Conservation (phyloP, 768 basidiomycete species). For the Boletus barrowsii region DNA sequence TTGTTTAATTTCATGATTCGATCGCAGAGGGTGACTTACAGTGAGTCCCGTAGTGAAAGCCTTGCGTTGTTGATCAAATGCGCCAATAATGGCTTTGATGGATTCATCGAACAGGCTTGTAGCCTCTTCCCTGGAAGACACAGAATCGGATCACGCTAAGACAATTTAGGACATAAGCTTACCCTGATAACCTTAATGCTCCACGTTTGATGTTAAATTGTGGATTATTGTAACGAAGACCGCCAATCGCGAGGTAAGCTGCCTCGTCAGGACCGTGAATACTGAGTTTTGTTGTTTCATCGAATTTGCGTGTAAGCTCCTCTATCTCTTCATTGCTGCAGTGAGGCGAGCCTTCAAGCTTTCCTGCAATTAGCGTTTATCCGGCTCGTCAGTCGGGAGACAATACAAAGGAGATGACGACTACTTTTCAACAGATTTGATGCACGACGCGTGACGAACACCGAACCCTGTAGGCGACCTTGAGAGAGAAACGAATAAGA, state of each 20-base stretch:
- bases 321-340: neutral
- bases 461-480: conserved; percentile 48
- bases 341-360: conserved; percentile 4
- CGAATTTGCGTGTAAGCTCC: conserved; percentile 4
- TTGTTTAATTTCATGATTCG: neutral
- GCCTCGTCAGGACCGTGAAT: neutral
- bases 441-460: conserved; percentile 45
- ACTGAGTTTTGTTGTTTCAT: conserved; percentile 4
- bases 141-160: neutral
- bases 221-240: neutral
- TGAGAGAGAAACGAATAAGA: neutral
- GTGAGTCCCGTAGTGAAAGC: neutral
- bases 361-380: neutral
- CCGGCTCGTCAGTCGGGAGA: neutral
- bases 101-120: conserved; percentile 6
- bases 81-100: conserved; percentile 9
- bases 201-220: conserved; percentile 5
- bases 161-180: neutral
- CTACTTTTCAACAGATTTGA: conserved; percentile 34
- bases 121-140: conserved; percentile 1
- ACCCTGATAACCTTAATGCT: conserved; percentile 7
- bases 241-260: neutral
- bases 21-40: neutral
- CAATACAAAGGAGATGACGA: neutral
- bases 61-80: conserved; percentile 11